These are phyloP conservation scores for Penicillium vulpinum DNA, from an alignment of 2,329 filamentous ascomycete genomes.

Conservation along the genomic window DNA sequence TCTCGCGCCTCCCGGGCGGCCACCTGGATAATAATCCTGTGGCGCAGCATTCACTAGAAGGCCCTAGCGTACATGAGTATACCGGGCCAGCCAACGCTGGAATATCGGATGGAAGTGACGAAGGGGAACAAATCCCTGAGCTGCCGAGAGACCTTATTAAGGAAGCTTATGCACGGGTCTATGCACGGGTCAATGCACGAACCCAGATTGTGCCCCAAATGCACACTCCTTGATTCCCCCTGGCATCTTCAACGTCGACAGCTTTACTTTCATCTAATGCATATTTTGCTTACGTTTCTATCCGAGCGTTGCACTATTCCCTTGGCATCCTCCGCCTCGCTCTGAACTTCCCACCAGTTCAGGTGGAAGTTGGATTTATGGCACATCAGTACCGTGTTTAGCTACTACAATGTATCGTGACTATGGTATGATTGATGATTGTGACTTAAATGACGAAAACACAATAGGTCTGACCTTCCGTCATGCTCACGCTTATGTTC, in stretches of 20 bases:
- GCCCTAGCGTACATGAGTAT: background rate
- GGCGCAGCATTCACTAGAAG: slow-evolving; percentile 11
- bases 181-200: slow-evolving; percentile 41
- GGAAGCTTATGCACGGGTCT: slow-evolving; percentile 42
- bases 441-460: slow-evolving; percentile 38
- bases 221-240: background rate
- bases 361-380: background rate
- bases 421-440: background rate
- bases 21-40: slow-evolving; percentile 28
- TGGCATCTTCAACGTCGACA: background rate
- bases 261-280: background rate
- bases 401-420: background rate
- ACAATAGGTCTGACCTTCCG: slow-evolving; percentile 27
- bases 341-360: background rate
- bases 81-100: slow-evolving; percentile 3
- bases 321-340: background rate
- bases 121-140: slow-evolving; percentile 43
- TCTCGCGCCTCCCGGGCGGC: slow-evolving; percentile 38
- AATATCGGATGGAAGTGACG: slow-evolving; percentile 17
- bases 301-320: background rate
- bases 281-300: background rate
- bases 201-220: slow-evolving; percentile 21
- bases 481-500: slow-evolving; percentile 7
- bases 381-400: background rate
- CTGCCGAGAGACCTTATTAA: slow-evolving; percentile 46